These are phyloP conservation scores for Hymenoscyphus linearis DNA, from an alignment of 2,329 filamentous ascomycete species.

Conservation along the genomic window DNA sequence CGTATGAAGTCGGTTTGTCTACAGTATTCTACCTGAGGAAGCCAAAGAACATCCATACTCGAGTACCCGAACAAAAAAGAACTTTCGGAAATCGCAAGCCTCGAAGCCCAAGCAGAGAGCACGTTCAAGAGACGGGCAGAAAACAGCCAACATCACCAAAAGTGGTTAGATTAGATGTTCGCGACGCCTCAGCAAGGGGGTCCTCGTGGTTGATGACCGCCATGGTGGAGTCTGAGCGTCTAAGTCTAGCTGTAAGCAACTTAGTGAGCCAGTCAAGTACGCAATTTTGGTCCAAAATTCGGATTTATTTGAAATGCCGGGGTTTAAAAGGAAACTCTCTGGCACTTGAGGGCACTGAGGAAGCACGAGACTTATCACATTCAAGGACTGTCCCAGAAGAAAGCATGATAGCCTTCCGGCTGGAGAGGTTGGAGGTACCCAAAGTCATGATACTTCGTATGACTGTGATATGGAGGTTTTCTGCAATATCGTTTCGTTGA, in stretches of 20 bases:
- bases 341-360: not conserved
- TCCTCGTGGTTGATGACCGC: not conserved
- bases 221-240: not conserved
- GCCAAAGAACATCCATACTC: not conserved
- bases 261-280: not conserved
- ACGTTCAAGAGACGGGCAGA: not conserved
- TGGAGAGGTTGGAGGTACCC: not conserved
- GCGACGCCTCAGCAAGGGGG: slow-evolving; percentile 1
- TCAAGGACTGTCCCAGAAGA: not conserved
- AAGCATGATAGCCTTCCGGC: not conserved
- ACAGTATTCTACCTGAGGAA: not conserved
- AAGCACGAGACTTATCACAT: not conserved
- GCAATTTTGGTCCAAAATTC: not conserved
- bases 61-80: not conserved
- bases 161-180: not conserved
- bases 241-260: not conserved
- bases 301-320: not conserved
- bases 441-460: not conserved
- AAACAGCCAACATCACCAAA: not conserved
- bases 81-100: not conserved
- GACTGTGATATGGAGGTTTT: not conserved
- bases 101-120: not conserved
- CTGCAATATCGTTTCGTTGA: not conserved
- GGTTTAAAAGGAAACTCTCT: not conserved
- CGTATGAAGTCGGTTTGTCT: not conserved